Evolutionary conservation across 768 basidiomycete genomes (phyloP).

Genomic region (Leucosporidium scottii): DNA sequence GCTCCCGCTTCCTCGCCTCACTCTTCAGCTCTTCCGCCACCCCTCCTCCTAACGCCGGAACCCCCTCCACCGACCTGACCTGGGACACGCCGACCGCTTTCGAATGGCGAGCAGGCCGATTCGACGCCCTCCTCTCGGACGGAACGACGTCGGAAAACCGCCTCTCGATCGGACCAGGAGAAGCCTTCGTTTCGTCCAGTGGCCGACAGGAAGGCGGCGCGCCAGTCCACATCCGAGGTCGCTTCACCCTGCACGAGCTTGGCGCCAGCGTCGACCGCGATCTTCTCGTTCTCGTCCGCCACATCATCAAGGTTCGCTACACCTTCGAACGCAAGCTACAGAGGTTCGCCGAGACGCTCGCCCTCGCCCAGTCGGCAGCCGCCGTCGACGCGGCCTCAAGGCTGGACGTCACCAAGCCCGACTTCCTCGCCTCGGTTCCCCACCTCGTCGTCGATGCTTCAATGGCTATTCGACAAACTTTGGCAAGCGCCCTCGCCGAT

Average conservation of each 20-base stretch:
- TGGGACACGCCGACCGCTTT: not conserved
- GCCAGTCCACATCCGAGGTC: not conserved
- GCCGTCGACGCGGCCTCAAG: not conserved
- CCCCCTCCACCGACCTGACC: not conserved
- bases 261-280: constrained; percentile 19
- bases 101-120: constrained; percentile 1
- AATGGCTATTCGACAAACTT: not conserved
- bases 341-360: not conserved
- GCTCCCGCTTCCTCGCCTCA: constrained; percentile 6
- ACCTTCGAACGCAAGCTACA: constrained; percentile 22
- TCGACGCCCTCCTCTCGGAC: constrained; percentile 5
- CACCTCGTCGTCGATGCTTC: not conserved
- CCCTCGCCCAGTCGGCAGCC: constrained; percentile 4
- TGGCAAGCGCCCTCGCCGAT: not conserved
- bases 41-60: not conserved
- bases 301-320: constrained; percentile 25
- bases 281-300: constrained; percentile 26
- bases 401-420: not conserved
- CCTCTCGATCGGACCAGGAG: constrained; percentile 11
- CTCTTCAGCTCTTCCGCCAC: not conserved
- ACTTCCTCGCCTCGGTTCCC: constrained; percentile 1
- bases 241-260: not conserved
- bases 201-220: not conserved
- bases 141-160: not conserved
- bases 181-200: not conserved